Evolutionary conservation across 2,329 filamentous ascomycete species (phyloP), one percentile per base, ranked within the genome.

Genomic region (Fonsecaea erecta): DNA sequence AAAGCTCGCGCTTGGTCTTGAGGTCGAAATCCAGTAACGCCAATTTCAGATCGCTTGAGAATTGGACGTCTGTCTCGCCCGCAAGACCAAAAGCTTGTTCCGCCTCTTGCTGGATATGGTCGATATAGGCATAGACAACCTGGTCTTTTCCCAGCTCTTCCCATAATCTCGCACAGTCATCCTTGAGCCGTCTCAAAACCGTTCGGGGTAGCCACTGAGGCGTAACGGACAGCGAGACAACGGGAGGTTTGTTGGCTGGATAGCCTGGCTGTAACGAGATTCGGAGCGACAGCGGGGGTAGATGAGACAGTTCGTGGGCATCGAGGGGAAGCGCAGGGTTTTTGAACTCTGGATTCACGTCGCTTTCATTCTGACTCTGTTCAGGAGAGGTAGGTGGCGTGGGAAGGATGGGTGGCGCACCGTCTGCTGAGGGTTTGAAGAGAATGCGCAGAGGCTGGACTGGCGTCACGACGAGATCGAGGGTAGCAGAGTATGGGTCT

Each of bases 1-100:
- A 98, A 0, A 88, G 87, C 24, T 86, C 86, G 61, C 86, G 86
- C 73, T 90, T 90, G 6, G 90, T 88, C 67, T 88, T 88, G 64
- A 86, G 88, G 73, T 97, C 90, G 72, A 91, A 92, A 70, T 93
- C 90, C 51, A 97, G 77, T 14, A 97, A 82, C 4, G 88, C 84
- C 18, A 91, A 85, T 77, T 92, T 90, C 62, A 85, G 70, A 2
- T 80, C 76, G 5, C 77, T 75, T 0, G 84, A 74, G 14, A 88
- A 75, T 26, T 76, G 76, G 67, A 79, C 77, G 0, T 74, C 63
- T 2, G 73, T 71, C 52, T 77, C 74, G 11, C 79, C 74, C 6
- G 75, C 73, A 12, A 87, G 74, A 28, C 80, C 83, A 72, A 88
- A 88, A 1, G 80, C 80, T 3, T 77, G 77, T 70, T 88, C 85